Conservation (phyloP, 148 eudicot species). For the Rhododendron henanense region DNA sequence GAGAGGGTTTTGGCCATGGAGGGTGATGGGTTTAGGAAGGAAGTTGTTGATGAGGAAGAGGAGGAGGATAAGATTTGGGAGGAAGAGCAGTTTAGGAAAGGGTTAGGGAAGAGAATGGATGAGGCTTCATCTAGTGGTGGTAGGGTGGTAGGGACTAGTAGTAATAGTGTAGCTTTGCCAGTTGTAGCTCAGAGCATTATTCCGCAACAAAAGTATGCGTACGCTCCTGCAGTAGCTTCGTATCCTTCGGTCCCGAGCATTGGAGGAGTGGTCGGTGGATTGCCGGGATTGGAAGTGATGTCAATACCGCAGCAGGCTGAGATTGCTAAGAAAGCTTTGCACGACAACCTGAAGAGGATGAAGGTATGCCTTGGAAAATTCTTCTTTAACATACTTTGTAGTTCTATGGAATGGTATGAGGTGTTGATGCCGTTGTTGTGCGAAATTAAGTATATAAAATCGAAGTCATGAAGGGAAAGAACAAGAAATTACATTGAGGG, state of each 20-base stretch:
- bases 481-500: background rate
- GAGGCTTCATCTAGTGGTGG: constrained; percentile 44
- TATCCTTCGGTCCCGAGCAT: constrained; percentile 41
- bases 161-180: constrained; percentile 20
- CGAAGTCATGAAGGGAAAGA: background rate
- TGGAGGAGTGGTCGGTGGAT: constrained; percentile 52
- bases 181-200: constrained; percentile 30
- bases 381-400: background rate
- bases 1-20: constrained; percentile 21
- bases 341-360: constrained; percentile 64
- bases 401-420: background rate
- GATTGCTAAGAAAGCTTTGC: constrained; percentile 73
- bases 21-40: constrained; percentile 9
- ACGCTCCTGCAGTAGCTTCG: constrained; percentile 19
- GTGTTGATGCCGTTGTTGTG: background rate
- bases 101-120: constrained; percentile 83
- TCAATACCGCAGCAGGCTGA: constrained; percentile 77
- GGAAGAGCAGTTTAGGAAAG: constrained; percentile 90
- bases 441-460: background rate
- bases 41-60: constrained; percentile 60
- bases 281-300: constrained; percentile 43
- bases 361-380: constrained; percentile 39
- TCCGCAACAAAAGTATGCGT: constrained; percentile 33
- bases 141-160: constrained; percentile 27
- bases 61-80: constrained; percentile 96